These are phyloP conservation scores for Elaeis oleifera DNA, from an alignment of 202 grass and related monocot genomes.

Conservation along the genomic window DNA sequence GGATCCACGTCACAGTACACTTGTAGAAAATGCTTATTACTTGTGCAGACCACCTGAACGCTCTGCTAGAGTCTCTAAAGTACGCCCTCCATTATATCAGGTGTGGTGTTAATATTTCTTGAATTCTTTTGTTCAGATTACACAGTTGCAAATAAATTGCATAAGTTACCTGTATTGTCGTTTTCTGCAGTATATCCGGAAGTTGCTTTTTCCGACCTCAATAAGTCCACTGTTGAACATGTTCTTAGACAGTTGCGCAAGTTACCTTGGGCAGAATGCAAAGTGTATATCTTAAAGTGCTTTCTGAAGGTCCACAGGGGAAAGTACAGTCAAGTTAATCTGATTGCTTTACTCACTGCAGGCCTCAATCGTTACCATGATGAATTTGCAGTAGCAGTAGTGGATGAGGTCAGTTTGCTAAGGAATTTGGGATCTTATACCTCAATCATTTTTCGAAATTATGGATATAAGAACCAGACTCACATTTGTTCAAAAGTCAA, in stretches of 20 bases:
- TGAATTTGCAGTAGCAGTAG: slow-evolving; percentile 72
- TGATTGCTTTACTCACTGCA: slow-evolving; percentile 83
- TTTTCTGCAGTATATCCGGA: slow-evolving; percentile 79
- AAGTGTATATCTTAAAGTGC: slow-evolving; percentile 82
- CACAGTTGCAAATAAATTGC: slow-evolving; percentile 3
- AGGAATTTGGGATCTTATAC: not conserved
- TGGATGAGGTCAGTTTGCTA: slow-evolving; percentile 66
- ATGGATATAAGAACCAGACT: not conserved
- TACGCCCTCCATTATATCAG: slow-evolving; percentile 81
- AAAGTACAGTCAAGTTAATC: slow-evolving; percentile 88
- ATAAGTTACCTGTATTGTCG: slow-evolving; percentile 10
- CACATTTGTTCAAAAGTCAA: not conserved
- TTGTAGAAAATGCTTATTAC: slow-evolving; percentile 99
- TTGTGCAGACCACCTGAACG: slow-evolving; percentile 95
- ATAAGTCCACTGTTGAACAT: slow-evolving; percentile 84
- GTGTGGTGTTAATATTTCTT: slow-evolving; percentile 31
- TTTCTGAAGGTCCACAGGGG: slow-evolving; percentile 99
- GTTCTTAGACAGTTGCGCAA: slow-evolving; percentile 90
- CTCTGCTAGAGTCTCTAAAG: slow-evolving; percentile 83
- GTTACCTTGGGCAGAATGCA: slow-evolving; percentile 90
- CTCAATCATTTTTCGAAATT: not conserved
- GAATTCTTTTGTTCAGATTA: slow-evolving; percentile 14
- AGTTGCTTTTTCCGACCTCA: slow-evolving; percentile 90
- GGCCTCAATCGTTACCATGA: slow-evolving; percentile 81
- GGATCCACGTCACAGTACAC: slow-evolving; percentile 83